Conservation (phyloP, 2,329 filamentous ascomycete genomes). For the Penicillium sumatraense region DNA sequence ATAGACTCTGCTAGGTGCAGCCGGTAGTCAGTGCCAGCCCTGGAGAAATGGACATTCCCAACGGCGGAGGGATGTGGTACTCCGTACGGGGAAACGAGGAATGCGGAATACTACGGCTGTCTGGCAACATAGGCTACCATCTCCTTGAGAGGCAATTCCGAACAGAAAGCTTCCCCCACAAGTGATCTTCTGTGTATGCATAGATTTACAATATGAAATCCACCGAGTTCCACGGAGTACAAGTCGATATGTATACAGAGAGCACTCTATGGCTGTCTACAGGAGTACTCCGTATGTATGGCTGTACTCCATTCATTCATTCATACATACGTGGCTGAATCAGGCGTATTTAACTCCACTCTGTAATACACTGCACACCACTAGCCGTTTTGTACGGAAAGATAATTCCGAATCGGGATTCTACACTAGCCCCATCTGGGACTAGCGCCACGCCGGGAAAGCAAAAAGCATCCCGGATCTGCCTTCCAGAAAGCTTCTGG, state of each 20-base stretch:
- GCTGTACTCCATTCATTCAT: no score
- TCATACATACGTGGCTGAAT: no score
- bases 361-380: conserved; percentile 14
- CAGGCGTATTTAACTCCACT: conserved; percentile 5
- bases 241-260: background rate
- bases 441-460: background rate
- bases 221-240: conserved; percentile 1
- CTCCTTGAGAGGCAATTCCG: background rate
- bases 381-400: conserved; percentile 10
- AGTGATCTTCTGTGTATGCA: background rate
- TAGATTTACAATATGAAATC: background rate
- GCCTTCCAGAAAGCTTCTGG: conserved; percentile 28
- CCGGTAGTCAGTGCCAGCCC: conserved; percentile 5
- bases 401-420: conserved; percentile 4
- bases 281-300: background rate
- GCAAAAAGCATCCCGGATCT: conserved; percentile 21
- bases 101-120: background rate
- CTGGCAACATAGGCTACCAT: background rate
- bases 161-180: background rate
- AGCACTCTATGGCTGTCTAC: no score
- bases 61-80: conserved; percentile 2
- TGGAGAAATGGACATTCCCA: conserved; percentile 3
- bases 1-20: conserved; percentile 23
- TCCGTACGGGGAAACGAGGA: background rate
- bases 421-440: background rate